Evolutionary conservation across 2,329 filamentous ascomycete species (phyloP), one percentile per base, ranked within the genome.

Genomic region (Byssoonygena ceratinophila): DNA sequence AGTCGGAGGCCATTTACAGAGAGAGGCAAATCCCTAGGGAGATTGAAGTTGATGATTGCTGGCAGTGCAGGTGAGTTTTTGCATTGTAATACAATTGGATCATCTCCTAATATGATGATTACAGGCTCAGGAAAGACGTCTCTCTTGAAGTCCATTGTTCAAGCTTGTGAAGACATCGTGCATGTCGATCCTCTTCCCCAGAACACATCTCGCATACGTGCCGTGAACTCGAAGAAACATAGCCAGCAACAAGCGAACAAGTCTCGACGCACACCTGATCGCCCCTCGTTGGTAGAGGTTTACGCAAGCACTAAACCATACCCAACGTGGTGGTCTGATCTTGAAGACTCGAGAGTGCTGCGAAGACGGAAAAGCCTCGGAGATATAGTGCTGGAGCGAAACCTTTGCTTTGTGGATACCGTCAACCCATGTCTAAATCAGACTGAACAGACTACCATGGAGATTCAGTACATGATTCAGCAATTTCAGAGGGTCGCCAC

Each of bases 381-480:
- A 6, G 89, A 92, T 57, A 78, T 81, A 20, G 79, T 96, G 36
- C 72, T 97, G 43, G 91, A 97, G 64, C 80, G 91, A 27, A 98
- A 98, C 63, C 71, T 98, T 4, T 95, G 88, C 67, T 96, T 98
- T 64, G 82, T 96, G 54, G 91, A 97, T 69, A 91, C 86, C 1
- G 81, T 84, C 58, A 75, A 74, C 43, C 74, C 71, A 43, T 78
- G 76, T 34, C 76, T 81, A 49, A 76, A 79, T 57, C 58, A 59
- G 36, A 51, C 58, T 60, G 79, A 79, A 58, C 74, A 71, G 48
- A 80, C 82, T 46, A 76, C 80, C 36, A 74, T 74, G 5, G 78
- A 85, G 36, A 69, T 84, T 12, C 74, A 82, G 54, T 94, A 94
- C 64, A 76, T 94, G 29, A 83, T 89, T 66, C 79, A 78, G 43